Percentiles rank a stretch among this genome's conserved stretches.
Evolutionary conservation across 2,329 filamentous ascomycete genomes (phyloP).

Genomic region (Colletotrichum filicis): DNA sequence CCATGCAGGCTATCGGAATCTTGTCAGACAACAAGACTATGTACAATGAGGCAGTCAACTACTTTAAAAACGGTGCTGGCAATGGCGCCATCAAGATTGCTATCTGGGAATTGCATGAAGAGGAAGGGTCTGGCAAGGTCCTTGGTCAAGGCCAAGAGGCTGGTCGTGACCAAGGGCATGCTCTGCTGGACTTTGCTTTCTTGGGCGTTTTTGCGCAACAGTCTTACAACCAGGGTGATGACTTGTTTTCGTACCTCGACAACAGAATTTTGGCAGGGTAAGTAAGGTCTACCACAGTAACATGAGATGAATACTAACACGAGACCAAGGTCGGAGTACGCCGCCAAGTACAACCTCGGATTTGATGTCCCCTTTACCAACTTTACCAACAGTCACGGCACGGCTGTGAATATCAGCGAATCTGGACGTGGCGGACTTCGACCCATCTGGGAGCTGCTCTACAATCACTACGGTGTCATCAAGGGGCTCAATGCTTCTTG

Average conservation of each 20-base stretch:
- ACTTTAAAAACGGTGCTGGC: conserved; percentile 51
- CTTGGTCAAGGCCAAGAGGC: conserved; percentile 54
- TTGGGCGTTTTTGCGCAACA: conserved; percentile 53
- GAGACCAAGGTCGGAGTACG: conserved; percentile 46
- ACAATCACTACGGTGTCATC: conserved; percentile 50
- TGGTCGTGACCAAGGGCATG: conserved; percentile 57
- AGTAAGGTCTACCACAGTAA: conserved; percentile 5
- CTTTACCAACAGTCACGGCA: conserved; percentile 51
- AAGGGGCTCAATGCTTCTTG: conserved; percentile 50
- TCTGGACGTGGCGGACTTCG: conserved; percentile 46
- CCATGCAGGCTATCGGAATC: conserved; percentile 53
- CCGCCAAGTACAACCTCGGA: conserved; percentile 54
- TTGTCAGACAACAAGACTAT: conserved; percentile 54
- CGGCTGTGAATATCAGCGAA: conserved; percentile 46
- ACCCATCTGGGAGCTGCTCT: conserved; percentile 52
- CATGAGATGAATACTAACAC: conserved; percentile 19
- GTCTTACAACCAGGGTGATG: conserved; percentile 54
- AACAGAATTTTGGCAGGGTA: conserved; percentile 50
- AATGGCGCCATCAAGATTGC: conserved; percentile 49
- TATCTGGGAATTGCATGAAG: conserved; percentile 44
- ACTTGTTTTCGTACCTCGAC: conserved; percentile 48
- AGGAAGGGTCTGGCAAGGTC: conserved; percentile 41
- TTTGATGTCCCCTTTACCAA: conserved; percentile 53
- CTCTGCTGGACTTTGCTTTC: conserved; percentile 51
- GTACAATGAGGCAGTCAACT: conserved; percentile 49